These are phyloP conservation scores for Hippophae rhamnoides DNA, from an alignment of 306 rosid genomes.

Conservation along the genomic window DNA sequence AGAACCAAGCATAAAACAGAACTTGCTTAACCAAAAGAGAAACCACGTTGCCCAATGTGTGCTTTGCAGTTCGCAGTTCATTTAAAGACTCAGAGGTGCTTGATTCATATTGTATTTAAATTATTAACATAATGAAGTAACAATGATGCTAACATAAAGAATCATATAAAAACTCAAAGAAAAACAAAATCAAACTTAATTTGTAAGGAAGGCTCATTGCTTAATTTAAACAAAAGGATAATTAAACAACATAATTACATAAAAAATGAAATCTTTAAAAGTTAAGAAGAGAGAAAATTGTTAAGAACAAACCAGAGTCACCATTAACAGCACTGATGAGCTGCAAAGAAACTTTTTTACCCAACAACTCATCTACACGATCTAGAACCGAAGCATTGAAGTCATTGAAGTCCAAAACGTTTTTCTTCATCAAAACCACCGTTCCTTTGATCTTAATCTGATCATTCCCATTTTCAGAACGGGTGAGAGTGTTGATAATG, in stretches of 20 bases:
- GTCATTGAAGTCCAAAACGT: constrained; percentile 26
- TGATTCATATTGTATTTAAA: no score
- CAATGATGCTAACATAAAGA: no score
- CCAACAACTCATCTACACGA: constrained; percentile 22
- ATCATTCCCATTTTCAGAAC: not conserved
- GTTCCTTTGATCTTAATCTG: constrained; percentile 19
- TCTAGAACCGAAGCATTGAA: constrained; percentile 22
- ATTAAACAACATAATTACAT: not conserved
- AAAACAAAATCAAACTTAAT: no score
- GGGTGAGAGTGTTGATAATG: constrained; percentile 1
- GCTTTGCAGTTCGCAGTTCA: no score
- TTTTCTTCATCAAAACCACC: constrained; percentile 31
- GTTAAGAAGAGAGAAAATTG: not conserved
- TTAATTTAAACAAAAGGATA: no score
- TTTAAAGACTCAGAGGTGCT: no score
- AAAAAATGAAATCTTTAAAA: not conserved
- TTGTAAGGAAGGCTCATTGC: no score
- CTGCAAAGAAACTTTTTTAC: constrained; percentile 23
- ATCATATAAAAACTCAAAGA: no score
- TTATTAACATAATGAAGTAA: no score
- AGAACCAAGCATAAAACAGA: no score
- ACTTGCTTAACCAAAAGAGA: no score
- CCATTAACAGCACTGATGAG: constrained; percentile 23
- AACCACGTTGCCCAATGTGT: no score
- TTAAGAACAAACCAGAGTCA: constrained; percentile 10